Base-by-base conservation (phyloP, 768 basidiomycete species). In the Leccinum variicolor region DNA sequence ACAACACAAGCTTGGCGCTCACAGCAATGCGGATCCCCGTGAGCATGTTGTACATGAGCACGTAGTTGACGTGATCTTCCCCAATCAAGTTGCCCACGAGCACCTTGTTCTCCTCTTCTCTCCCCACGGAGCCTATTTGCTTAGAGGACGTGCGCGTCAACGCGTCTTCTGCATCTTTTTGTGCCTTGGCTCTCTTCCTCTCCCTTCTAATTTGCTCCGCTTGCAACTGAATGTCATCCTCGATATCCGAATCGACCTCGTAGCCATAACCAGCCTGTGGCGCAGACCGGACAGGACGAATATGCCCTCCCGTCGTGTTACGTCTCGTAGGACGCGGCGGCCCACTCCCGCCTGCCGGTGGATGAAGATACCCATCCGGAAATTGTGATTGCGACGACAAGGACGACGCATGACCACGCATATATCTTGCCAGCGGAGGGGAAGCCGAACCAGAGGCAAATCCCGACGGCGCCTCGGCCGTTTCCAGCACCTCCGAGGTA, bases 41-140 rank as follows among this genome's bases (percentile, higher is more conserved):
- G 66, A 99, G 80, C 97, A 99, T 99, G 77, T 99, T 98, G 77
- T 98, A 99, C 97, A 98, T 98, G 67, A 99, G 77, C 57, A 98
- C 92, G 65, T 98, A 99, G 77, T 99, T 99, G 73, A 90, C 95
- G 74, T 99, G 97, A 66, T 86, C 96, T 71, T 98, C 95, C n/a
- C 94, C 92, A 62, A 99, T 97, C 63, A 98, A 76, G 71, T 98
- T 98, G 1, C 97, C 97, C 0, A 98, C 92, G 13, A 95, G 75
- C 4, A 88, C 87, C 53, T 71, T 75, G 28, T 81, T 75, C 50
- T 85, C 84, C 19, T 81, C 79, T 46, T 69, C 73, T 52, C 61
- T 65, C 29, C 58, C 62, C 19, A 59, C 2, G 6, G 63, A 66
- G 25, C 68, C 66, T 17, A 69, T 59, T 21, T 66, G 69, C 33